phyloP scores from a whole-genome alignment of 1,284 basidiomycete species.

The Sanghuangporus baumii region DNA sequence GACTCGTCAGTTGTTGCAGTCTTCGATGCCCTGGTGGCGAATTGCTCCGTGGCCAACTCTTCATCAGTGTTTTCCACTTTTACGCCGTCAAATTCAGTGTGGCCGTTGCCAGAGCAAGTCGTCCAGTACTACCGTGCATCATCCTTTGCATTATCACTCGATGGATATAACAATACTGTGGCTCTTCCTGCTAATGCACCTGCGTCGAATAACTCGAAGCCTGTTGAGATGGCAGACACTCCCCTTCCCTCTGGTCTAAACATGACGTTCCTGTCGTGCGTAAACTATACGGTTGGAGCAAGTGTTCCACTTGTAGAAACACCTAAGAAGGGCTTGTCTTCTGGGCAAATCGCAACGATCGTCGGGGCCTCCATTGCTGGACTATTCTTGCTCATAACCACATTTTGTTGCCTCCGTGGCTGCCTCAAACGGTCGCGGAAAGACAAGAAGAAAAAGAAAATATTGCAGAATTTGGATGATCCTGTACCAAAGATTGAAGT shows the following conservation, averaged over 20 bases:
- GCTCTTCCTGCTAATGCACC: slow-evolving; percentile 17
- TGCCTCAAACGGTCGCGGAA: not conserved
- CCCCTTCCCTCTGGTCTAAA: slow-evolving; percentile 19
- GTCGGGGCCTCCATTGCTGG: not conserved
- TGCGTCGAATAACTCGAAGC: not conserved
- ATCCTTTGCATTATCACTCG: slow-evolving; percentile 23
- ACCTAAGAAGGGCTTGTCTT: not conserved
- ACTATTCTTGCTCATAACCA: not conserved
- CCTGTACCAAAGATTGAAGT: not conserved
- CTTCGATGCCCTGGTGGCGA: slow-evolving; percentile 20
- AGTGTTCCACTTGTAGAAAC: slow-evolving; percentile 11
- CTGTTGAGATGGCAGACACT: slow-evolving; percentile 5
- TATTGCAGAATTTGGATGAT: not conserved
- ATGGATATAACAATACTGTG: slow-evolving; percentile 25
- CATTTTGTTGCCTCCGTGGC: not conserved
- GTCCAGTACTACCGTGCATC: slow-evolving; percentile 28
- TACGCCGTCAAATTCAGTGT: not conserved
- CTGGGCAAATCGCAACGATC: slow-evolving; percentile 1
- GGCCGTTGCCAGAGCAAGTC: slow-evolving; percentile 23
- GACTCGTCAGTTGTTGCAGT: slow-evolving; percentile 21
- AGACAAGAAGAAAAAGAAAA: not conserved
- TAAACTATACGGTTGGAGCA: slow-evolving; percentile 17
- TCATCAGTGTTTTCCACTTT: slow-evolving; percentile 15
- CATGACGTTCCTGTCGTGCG: slow-evolving; percentile 19
- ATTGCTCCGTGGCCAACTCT: slow-evolving; percentile 19